Conservation (phyloP, 2,329 filamentous ascomycete species). For the Trichoderma lentiforme region DNA sequence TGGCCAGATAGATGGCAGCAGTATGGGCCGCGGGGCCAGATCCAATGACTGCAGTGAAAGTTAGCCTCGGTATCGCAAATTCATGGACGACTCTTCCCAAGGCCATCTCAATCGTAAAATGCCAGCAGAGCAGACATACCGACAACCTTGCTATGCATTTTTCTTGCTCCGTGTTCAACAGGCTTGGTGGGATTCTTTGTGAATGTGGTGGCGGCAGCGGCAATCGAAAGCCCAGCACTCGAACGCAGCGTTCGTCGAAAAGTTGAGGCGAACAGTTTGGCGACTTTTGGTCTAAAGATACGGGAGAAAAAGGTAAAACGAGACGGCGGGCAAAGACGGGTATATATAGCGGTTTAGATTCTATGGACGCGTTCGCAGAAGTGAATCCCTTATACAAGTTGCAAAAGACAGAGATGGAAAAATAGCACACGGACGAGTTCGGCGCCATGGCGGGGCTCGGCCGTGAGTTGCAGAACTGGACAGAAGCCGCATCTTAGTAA, state of each 20-base stretch:
- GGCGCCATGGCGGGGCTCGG: background rate
- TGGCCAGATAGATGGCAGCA: constrained; percentile 90
- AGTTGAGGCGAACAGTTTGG: constrained; percentile 89
- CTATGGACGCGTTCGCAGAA: constrained; percentile 3
- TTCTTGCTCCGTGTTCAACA: constrained; percentile 45
- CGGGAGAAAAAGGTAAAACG: background rate
- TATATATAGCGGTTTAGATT: background rate
- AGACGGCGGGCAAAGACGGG: background rate
- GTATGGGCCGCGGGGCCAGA: constrained; percentile 98
- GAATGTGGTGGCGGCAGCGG: constrained; percentile 62
- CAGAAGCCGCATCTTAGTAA: background rate
- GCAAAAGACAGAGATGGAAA: background rate
- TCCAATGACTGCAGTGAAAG: constrained; percentile 61
- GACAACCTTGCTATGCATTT: constrained; percentile 91
- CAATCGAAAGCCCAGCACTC: constrained; percentile 69
- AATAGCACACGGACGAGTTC: background rate
- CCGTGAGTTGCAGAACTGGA: background rate
- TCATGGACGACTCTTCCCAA: background rate
- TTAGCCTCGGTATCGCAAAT: background rate
- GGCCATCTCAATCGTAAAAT: background rate
- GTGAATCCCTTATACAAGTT: background rate
- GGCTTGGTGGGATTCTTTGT: constrained; percentile 40
- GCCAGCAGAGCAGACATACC: constrained; percentile 53
- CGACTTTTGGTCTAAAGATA: constrained; percentile 35
- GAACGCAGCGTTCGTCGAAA: constrained; percentile 75